Evolutionary conservation across 345 rosid species (phyloP).

Genomic region (Nephelium lappaceum): DNA sequence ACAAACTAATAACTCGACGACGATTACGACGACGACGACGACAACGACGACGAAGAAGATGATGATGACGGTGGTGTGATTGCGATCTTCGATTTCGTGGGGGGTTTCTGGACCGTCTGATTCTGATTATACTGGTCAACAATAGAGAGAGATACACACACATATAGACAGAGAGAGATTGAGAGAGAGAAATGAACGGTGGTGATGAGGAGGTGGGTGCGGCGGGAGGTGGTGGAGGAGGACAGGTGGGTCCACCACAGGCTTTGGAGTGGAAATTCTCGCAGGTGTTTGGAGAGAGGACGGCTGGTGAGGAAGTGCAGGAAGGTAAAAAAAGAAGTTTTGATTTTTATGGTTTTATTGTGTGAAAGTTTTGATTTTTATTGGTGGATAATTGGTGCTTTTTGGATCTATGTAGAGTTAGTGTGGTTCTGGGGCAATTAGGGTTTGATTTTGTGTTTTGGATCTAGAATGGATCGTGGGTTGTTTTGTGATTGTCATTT

Average conservation of each 20-base stretch:
- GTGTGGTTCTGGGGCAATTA: slow-evolving; percentile 23
- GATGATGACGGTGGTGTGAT: slow-evolving; percentile 6
- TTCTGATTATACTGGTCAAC: slow-evolving; percentile 14
- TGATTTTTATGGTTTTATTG: too few species aligned
- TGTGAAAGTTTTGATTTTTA: slow-evolving; percentile 11
- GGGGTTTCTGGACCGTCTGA: slow-evolving; percentile 29
- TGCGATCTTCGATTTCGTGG: slow-evolving; percentile 45
- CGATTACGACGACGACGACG: background rate
- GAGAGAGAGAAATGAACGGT: slow-evolving; percentile 54
- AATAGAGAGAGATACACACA: background rate
- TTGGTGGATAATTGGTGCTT: background rate
- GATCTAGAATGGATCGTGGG: slow-evolving; percentile 65
- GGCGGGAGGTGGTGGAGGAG: slow-evolving; percentile 21
- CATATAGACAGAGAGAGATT: background rate
- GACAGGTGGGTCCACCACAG: slow-evolving; percentile 57
- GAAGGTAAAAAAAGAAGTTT: slow-evolving; percentile 49
- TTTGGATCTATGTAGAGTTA: slow-evolving; percentile 48
- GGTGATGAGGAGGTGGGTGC: slow-evolving; percentile 51
- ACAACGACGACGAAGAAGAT: background rate
- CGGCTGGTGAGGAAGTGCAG: slow-evolving; percentile 91
- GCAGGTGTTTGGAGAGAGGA: slow-evolving; percentile 91
- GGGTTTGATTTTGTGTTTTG: slow-evolving; percentile 47
- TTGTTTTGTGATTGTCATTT: slow-evolving; percentile 34
- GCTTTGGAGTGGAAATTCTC: slow-evolving; percentile 89
- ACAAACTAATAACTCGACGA: background rate